phyloP scores from a whole-genome alignment of 768 basidiomycete genomes.

The Agaricus subrufescens region DNA sequence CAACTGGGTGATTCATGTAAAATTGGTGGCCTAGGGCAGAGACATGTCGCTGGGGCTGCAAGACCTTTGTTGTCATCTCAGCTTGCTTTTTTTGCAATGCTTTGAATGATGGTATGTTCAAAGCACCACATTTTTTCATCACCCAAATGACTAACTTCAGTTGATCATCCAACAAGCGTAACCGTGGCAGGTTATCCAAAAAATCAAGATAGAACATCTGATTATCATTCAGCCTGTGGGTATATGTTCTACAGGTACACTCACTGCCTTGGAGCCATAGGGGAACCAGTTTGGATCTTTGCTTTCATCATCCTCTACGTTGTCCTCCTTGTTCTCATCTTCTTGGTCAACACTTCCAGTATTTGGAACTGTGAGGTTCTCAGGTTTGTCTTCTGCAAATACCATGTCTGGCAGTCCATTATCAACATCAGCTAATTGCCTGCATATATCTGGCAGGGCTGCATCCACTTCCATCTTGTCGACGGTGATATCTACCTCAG shows the following conservation, averaged over 20 bases:
- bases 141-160: constrained; percentile 26
- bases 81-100: constrained; percentile 21
- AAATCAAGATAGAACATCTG: constrained; percentile 21
- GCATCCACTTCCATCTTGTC: no score
- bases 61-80: constrained; percentile 10
- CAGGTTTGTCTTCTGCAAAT: no score
- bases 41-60: constrained; percentile 13
- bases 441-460: no score
- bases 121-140: constrained; percentile 24
- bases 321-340: no score
- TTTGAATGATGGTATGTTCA: constrained; percentile 24
- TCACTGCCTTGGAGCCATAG: constrained; percentile 5
- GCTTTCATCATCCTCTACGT: no score
- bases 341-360: no score
- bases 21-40: constrained; percentile 25
- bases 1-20: constrained; percentile 19
- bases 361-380: no score
- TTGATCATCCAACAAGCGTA: constrained; percentile 27
- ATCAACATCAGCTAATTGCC: no score
- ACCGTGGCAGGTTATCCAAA: constrained; percentile 26
- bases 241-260: no score
- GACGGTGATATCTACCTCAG: no score
- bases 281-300: neutral
- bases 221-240: no score
- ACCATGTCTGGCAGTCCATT: no score